Evolutionary conservation across 2,329 filamentous ascomycete species (phyloP).

Genomic region (Biscogniauxia mediterranea): DNA sequence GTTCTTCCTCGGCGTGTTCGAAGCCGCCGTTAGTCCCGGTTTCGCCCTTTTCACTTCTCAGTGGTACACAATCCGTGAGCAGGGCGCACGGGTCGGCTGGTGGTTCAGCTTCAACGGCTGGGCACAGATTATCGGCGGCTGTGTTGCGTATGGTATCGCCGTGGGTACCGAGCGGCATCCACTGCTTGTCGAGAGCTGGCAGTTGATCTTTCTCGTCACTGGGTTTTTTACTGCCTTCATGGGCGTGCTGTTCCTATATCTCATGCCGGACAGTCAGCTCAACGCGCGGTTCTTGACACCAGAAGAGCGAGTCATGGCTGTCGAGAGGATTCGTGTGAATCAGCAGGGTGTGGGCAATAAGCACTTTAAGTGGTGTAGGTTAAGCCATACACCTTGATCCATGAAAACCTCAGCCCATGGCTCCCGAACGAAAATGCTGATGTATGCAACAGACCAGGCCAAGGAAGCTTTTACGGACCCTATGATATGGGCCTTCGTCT

Average conservation of each 20-base stretch:
- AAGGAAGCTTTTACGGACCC: conserved; percentile 38
- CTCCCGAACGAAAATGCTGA: background rate
- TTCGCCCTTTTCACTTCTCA: conserved; percentile 34
- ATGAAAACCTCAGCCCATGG: background rate
- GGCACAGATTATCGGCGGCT: conserved; percentile 40
- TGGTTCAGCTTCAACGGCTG: conserved; percentile 35
- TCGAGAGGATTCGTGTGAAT: conserved; percentile 57
- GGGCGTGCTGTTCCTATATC: conserved; percentile 47
- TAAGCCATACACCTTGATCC: background rate
- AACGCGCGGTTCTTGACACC: conserved; percentile 49
- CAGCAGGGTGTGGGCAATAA: conserved; percentile 68
- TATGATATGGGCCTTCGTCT: conserved; percentile 37
- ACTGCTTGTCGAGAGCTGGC: conserved; percentile 58
- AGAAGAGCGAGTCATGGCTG: conserved; percentile 54
- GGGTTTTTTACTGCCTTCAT: conserved; percentile 50
- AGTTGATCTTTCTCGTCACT: conserved; percentile 57
- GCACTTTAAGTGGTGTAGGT: conserved; percentile 60
- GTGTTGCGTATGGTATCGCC: conserved; percentile 41
- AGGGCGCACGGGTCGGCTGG: conserved; percentile 29
- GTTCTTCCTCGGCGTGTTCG: conserved; percentile 42
- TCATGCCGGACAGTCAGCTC: conserved; percentile 44
- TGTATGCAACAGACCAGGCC: conserved; percentile 46
- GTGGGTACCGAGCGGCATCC: conserved; percentile 46
- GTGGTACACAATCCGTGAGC: conserved; percentile 33
- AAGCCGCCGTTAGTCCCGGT: conserved; percentile 34